Evolutionary conservation across 352 stramenopile species (phyloP), one percentile per base, ranked within the genome.

Genomic region (Blastocystis sp.): DNA sequence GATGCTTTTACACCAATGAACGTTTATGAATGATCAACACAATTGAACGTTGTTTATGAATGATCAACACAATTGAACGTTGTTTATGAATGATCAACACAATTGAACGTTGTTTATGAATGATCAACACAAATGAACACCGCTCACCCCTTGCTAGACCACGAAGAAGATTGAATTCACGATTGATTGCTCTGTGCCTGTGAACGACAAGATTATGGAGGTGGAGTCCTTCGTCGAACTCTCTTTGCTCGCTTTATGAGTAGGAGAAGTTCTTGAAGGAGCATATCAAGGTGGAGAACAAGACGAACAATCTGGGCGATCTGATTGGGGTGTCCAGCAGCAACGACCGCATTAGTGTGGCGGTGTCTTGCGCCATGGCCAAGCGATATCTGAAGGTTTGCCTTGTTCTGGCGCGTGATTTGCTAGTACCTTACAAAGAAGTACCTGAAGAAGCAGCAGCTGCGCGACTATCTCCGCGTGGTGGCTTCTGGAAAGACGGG

Each of bases 371-470:
- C 28, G 93, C 94, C 48, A 98, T 99, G 91, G 98, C 95, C 76
- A 99, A 99, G 94, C 94, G 97, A 89, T 96, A 96, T 92, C 92
- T 95, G 88, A 89, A 89, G 78, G 78, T 88, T 28, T 77, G 65
- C 62, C 23, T 76, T 77, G 65, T 28, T 77, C 62, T 41, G 62
- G 77, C 60, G 61, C 78, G 65, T 88, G 62, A 76, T 77, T 77
- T 88, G 78, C 45, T 77, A 99, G 93, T 99, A 99, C 92, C 91
- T 99, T 38, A 98, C 96, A 86, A 99, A 99, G 95, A 98, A 98
- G 93, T 99, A 99, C 94, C 92, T 99, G 90, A 99, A 99, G 94
- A 99, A 99, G 94, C 96, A 99, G 91, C 95, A 98, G 91, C 92
- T 99, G 78, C 95, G 96, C 91, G 96, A 99, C 94, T 99, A 99